Base-by-base conservation (phyloP, 139 green algal species). In the Chlorella sp. region DNA sequence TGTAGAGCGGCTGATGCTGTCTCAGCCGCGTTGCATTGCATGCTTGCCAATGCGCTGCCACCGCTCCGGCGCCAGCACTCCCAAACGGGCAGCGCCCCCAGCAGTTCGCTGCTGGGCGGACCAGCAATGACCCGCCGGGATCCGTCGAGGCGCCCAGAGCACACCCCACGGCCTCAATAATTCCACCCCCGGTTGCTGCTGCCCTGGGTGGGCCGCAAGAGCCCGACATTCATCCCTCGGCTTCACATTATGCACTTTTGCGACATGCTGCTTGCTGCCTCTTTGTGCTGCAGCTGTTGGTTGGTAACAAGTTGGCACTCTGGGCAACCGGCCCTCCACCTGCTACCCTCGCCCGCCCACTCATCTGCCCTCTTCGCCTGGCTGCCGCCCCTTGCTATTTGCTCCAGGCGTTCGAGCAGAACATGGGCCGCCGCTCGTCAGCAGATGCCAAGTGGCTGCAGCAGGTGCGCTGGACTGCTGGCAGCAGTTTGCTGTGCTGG, bases 391-490 rank as follows among this genome's bases (percentile, higher is more conserved):
- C 75, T 57, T 34, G 21, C 30, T 12, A n/a, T 9, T 0, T 68
- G 2, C 30, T 36, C 57, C 80, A 85, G 18, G 78, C 87, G 1
- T 97, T 95, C 79, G 91, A 96, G 56, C 70, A 82, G 62, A 91
- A 92, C 30, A 60, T 96, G 56, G 64, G 68, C 39, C 51, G 74
- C 70, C 84, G 85, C n/a, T 92, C 93, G 75, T 67, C 86, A 13
- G 75, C 89, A 23, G 94, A 97, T 80, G 63, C 88, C 0, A 87
- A 90, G 30, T 98, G 94, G 95, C 84, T 98, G 81, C 81, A 93
- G 89, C 93, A 97, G 74, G 96, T 60, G 51, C 51, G 51, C 51
- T 60, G 7, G 44, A 11, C n/a, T n/a, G n/a, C n/a, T n/a, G n/a
- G n/a, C n/a, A n/a, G n/a, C n/a, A n/a, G n/a, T n/a, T n/a, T n/a